These are phyloP conservation scores for Xylariomycetidae sp. DNA, from an alignment of 2,329 filamentous ascomycete genomes.

Conservation along the genomic window DNA sequence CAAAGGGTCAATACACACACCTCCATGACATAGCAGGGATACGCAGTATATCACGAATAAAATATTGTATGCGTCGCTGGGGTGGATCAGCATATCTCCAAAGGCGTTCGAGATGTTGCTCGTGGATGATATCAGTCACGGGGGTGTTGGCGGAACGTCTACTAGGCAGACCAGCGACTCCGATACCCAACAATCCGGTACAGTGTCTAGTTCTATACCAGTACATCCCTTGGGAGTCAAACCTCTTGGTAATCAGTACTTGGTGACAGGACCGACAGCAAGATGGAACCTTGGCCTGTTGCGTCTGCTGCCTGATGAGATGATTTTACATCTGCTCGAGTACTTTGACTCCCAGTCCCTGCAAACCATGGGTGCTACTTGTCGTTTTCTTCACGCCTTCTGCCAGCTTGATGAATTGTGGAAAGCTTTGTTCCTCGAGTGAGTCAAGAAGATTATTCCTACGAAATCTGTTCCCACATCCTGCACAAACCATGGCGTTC, in stretches of 20 bases:
- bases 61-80: no score
- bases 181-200: slow-evolving; percentile 3
- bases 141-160: slow-evolving; percentile 11
- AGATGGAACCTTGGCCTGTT: slow-evolving; percentile 64
- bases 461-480: no score
- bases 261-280: slow-evolving; percentile 62
- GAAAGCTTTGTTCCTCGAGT: slow-evolving; percentile 82
- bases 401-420: slow-evolving; percentile 81
- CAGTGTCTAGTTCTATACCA: slow-evolving; percentile 50
- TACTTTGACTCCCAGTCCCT: slow-evolving; percentile 62
- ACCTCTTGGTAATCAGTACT: slow-evolving; percentile 77
- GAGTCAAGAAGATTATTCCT: no score
- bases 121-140: slow-evolving; percentile 14
- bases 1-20: no score
- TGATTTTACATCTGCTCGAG: slow-evolving; percentile 72
- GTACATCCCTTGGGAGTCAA: slow-evolving; percentile 80
- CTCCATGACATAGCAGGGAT: no score
- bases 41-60: no score
- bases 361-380: slow-evolving; percentile 66
- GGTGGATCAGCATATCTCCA: no score
- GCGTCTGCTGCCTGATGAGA: slow-evolving; percentile 70
- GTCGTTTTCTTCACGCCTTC: slow-evolving; percentile 83
- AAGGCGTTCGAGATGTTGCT: slow-evolving; percentile 20
- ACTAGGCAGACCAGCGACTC: slow-evolving; percentile 9
- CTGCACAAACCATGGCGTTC: no score